phyloP scores from a whole-genome alignment of 2,329 filamentous ascomycete species.

The Fusarium sarcochroum region DNA sequence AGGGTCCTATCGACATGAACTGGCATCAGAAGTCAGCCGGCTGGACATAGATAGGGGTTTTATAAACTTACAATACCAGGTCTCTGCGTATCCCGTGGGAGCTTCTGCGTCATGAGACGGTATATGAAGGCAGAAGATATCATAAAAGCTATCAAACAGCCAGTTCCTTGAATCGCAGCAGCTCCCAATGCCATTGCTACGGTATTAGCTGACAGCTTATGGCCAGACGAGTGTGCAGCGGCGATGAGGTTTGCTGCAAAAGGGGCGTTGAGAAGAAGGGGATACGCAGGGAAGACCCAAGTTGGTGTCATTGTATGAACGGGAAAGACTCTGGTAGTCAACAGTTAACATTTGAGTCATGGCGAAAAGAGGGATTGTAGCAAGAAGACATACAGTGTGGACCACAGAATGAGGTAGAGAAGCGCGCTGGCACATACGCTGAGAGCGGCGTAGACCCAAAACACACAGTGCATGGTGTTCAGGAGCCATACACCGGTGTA shows the following conservation, averaged over 20 bases:
- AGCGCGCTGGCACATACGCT: constrained; percentile 77
- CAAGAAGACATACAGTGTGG: constrained; percentile 62
- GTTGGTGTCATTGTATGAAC: constrained; percentile 89
- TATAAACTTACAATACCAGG: constrained; percentile 74
- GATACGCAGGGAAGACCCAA: constrained; percentile 91
- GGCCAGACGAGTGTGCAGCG: constrained; percentile 51
- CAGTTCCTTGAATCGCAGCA: constrained; percentile 67
- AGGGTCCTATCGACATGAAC: constrained; percentile 87
- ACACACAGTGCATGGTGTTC: constrained; percentile 73
- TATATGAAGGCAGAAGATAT: constrained; percentile 89
- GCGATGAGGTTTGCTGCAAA: constrained; percentile 73
- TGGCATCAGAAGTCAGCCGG: constrained; percentile 35
- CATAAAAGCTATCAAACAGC: constrained; percentile 76
- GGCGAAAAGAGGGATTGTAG: background rate
- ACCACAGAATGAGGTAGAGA: constrained; percentile 82
- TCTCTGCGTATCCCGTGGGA: constrained; percentile 80
- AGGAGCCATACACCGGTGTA: constrained; percentile 74
- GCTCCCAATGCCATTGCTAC: constrained; percentile 64
- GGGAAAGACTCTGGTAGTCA: constrained; percentile 62
- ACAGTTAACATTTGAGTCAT: background rate
- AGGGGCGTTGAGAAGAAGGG: constrained; percentile 81
- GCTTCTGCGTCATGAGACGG: constrained; percentile 88
- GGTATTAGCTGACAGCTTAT: constrained; percentile 53
- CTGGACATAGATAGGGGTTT: no score
- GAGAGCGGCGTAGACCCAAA: constrained; percentile 80